Conservation (phyloP, 257 asterid species). For the Salvia hispanica region DNA sequence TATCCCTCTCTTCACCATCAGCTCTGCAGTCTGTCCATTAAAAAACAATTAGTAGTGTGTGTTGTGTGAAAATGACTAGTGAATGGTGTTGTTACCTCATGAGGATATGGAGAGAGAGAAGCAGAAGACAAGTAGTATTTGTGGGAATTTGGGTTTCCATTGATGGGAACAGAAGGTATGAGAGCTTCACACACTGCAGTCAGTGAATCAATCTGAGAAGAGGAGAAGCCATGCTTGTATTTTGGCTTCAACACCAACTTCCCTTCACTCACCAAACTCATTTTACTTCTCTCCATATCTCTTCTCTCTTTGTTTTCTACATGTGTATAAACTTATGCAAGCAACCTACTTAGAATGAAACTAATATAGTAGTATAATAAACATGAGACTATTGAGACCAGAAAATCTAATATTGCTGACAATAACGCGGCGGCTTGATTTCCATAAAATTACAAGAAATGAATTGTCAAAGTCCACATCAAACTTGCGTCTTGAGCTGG, state of each 20-base stretch:
- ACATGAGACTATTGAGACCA: no score
- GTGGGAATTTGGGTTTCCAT: neutral
- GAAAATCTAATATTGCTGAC: no score
- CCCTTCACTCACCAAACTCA: slow-evolving; percentile 46
- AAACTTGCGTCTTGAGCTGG: no score
- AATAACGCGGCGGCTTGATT: no score
- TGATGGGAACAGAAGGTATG: slow-evolving; percentile 45
- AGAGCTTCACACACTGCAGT: slow-evolving; percentile 63
- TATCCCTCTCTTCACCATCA: slow-evolving; percentile 46
- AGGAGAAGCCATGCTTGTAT: slow-evolving; percentile 65
- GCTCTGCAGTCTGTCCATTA: slow-evolving; percentile 54
- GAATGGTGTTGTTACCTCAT: slow-evolving; percentile 41
- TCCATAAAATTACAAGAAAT: no score
- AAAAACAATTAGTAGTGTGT: neutral
- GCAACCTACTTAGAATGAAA: no score
- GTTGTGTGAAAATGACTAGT: neutral
- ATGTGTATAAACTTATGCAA: neutral
- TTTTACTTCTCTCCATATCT: slow-evolving; percentile 24
- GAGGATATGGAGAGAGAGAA: slow-evolving; percentile 48
- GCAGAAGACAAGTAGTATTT: slow-evolving; percentile 47
- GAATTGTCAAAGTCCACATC: no score
- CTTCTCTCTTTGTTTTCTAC: neutral
- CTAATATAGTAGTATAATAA: no score
- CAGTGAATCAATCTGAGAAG: slow-evolving; percentile 53
- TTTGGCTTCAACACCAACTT: slow-evolving; percentile 17